Evolutionary conservation across 2,329 filamentous ascomycete genomes (phyloP).

Genomic region (Phialophora chinensis): DNA sequence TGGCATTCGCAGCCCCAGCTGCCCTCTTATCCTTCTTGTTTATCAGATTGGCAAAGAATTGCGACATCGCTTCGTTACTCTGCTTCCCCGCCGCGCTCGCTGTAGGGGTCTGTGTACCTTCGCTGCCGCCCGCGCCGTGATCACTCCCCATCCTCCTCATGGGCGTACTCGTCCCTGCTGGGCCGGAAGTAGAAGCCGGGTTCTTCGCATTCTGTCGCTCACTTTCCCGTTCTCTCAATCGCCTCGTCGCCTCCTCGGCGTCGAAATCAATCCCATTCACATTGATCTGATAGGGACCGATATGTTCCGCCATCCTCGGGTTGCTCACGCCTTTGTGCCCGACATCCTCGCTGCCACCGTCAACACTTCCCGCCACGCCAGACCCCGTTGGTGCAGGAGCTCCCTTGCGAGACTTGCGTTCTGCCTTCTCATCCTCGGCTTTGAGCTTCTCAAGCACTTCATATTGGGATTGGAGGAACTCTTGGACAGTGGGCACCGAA

Average conservation of each 20-base stretch:
- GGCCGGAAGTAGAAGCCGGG: constrained; percentile 1
- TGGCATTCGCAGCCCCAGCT: constrained; percentile 20
- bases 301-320: constrained; percentile 71
- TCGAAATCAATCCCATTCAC: constrained; percentile 97
- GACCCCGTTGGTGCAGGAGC: constrained; percentile 24
- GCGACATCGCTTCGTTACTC: constrained; percentile 34
- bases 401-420: constrained; percentile 34
- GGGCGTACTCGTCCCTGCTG: constrained; percentile 24
- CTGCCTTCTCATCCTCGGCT: constrained; percentile 59
- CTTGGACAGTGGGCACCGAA: constrained; percentile 66
- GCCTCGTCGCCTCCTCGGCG: constrained; percentile 70
- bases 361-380: constrained; percentile 43
- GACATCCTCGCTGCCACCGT: constrained; percentile 46
- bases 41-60: constrained; percentile 39
- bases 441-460: constrained; percentile 72
- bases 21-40: constrained; percentile 36
- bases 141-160: constrained; percentile 33
- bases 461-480: constrained; percentile 76
- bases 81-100: constrained; percentile 25
- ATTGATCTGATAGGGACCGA: constrained; percentile 95
- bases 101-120: constrained; percentile 20
- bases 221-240: constrained; percentile 36
- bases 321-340: constrained; percentile 47
- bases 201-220: constrained; percentile 24
- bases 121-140: constrained; percentile 11